Evolutionary conservation across 2,329 filamentous ascomycete species (phyloP).

Genomic region (Calonectria montana): DNA sequence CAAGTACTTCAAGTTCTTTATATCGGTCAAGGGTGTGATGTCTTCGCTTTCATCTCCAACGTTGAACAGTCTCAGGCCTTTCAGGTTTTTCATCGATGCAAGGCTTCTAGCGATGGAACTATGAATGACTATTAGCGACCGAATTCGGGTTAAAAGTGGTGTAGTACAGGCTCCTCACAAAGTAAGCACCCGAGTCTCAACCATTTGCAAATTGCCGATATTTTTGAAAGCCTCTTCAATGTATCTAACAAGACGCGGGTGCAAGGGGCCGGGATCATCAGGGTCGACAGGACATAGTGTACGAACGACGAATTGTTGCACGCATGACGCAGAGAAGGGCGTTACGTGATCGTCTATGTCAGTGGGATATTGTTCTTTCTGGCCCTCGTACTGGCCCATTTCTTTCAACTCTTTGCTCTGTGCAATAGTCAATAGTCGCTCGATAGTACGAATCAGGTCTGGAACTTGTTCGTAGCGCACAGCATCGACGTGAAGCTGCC

Average conservation of each 20-base stretch:
- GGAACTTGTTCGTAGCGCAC: slow-evolving; percentile 28
- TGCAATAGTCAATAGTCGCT: slow-evolving; percentile 25
- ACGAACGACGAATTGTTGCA: slow-evolving; percentile 23
- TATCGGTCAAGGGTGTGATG: neutral
- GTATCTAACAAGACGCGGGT: slow-evolving; percentile 12
- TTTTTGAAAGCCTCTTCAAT: slow-evolving; percentile 31
- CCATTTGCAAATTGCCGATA: slow-evolving; percentile 27
- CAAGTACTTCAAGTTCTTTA: slow-evolving; percentile 33
- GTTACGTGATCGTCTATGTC: neutral
- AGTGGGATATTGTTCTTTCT: slow-evolving; percentile 27
- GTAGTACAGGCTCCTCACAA: slow-evolving; percentile 12
- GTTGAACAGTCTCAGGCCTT: slow-evolving; percentile 22
- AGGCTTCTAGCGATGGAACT: slow-evolving; percentile 29
- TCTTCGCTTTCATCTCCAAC: neutral
- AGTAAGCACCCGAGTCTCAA: slow-evolving; percentile 22
- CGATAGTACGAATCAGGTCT: slow-evolving; percentile 32
- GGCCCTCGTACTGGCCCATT: slow-evolving; percentile 30
- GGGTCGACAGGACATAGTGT: neutral
- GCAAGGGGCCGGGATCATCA: too few relatives aligned
- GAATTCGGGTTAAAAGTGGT: neutral
- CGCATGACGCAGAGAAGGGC: slow-evolving; percentile 16
- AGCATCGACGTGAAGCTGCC: slow-evolving; percentile 17
- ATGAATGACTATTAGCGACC: neutral
- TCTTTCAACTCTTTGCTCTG: slow-evolving; percentile 34
- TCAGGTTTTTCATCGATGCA: slow-evolving; percentile 18